A percentile compares a stretch with the other conserved stretches of the same genome.
Evolutionary conservation across 768 basidiomycete species (phyloP).

Genomic region (Auricularia auricula-judae): DNA sequence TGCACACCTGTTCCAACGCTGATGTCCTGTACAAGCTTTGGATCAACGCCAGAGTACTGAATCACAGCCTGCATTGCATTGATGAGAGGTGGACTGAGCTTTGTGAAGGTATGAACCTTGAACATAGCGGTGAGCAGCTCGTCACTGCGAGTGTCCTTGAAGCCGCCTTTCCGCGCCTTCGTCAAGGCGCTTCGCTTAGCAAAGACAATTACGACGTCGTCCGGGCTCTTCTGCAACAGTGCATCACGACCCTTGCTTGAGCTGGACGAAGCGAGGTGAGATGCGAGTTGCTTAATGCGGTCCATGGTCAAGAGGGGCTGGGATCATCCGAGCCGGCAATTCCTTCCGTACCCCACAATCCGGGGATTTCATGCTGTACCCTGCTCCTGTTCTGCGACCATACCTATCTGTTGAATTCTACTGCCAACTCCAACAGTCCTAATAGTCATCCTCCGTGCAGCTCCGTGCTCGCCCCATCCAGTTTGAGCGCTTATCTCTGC

Average conservation of each 20-base stretch:
- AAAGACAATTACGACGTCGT: conserved; percentile 66
- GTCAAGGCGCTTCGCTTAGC: conserved; percentile 68
- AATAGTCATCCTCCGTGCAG: too few species aligned
- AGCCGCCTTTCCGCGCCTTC: conserved; percentile 65
- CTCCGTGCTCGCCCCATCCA: too few species aligned
- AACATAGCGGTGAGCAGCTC: conserved; percentile 43
- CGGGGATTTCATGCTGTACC: too few species aligned
- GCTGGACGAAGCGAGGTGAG: conserved; percentile 38
- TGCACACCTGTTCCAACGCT: conserved; percentile 50
- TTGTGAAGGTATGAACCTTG: conserved; percentile 33
- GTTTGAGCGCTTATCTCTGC: too few species aligned
- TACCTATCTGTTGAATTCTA: too few species aligned
- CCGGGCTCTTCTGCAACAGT: conserved; percentile 47
- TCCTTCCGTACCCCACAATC: too few species aligned
- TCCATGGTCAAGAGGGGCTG: conserved; percentile 31
- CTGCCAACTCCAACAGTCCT: too few species aligned
- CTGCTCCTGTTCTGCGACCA: too few species aligned
- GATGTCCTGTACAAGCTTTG: conserved; percentile 59
- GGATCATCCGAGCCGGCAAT: too few species aligned
- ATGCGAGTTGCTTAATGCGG: conserved; percentile 53
- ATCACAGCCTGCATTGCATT: conserved; percentile 32
- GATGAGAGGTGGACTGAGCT: not conserved
- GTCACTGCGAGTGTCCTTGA: conserved; percentile 49
- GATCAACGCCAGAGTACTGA: conserved; percentile 46
- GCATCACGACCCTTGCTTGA: conserved; percentile 32